Conservation (phyloP, 2,329 filamentous ascomycete genomes). For the Fusarium sp. region DNA sequence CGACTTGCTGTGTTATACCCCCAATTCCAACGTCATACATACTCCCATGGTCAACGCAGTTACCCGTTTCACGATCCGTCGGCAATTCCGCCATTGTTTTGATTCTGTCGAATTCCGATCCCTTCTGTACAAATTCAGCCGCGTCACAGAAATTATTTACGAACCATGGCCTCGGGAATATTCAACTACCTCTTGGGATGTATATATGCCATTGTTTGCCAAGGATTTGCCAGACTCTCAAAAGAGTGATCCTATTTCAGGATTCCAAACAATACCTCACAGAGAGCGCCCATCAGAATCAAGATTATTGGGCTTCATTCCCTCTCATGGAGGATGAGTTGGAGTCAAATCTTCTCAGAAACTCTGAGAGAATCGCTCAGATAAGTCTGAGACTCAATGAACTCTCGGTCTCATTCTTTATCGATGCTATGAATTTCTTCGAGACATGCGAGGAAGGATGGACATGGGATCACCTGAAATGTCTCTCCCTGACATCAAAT, state of each 20-base stretch:
- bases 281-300: not conserved
- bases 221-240: not conserved
- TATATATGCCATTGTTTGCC: not conserved
- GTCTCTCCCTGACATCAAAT: not conserved
- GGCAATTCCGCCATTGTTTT: not conserved
- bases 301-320: not conserved
- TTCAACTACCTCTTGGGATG: too few species aligned
- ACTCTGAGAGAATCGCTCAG: not conserved
- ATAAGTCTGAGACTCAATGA: not conserved
- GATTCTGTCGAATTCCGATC: not conserved
- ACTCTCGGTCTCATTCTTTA: not conserved
- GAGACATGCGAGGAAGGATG: not conserved
- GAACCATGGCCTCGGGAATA: not conserved
- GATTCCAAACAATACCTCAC: not conserved
- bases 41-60: not conserved
- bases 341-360: not conserved
- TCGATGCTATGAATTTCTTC: not conserved
- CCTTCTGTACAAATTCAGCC: not conserved
- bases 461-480: not conserved
- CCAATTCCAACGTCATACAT: not conserved
- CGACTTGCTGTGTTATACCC: fast-evolving
- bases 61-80: constrained; percentile 1
- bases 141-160: not conserved
- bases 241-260: not conserved
- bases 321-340: not conserved